Conservation (phyloP, 192 early-diverging fungal species). For the Phycomyces nitens region DNA sequence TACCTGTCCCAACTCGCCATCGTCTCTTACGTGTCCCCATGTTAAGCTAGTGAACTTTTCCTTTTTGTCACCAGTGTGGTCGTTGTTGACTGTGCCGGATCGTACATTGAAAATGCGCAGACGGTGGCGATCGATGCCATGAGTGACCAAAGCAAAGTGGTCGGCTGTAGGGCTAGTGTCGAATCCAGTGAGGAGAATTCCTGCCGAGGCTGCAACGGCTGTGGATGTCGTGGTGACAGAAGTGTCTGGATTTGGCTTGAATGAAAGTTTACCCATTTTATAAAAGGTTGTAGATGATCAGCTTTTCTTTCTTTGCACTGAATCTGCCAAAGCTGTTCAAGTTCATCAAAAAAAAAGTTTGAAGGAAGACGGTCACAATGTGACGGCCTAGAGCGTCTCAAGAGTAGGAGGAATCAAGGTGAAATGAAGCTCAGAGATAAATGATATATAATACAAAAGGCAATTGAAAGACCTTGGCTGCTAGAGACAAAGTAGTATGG, state of each 20-base stretch:
- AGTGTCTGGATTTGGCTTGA: conserved; percentile 19
- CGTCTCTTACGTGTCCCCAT: conserved; percentile 44
- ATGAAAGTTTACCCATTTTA: conserved; percentile 18
- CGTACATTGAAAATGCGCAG: conserved; percentile 52
- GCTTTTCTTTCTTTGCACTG: no score
- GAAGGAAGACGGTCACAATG: no score
- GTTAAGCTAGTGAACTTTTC: conserved; percentile 50
- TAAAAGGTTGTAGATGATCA: neutral
- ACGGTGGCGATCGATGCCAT: conserved; percentile 51
- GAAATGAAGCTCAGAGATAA: no score
- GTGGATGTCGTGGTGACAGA: conserved; percentile 6
- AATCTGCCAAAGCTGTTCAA: no score
- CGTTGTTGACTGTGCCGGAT: conserved; percentile 47
- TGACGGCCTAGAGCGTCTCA: no score
- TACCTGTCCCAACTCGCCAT: conserved; percentile 23
- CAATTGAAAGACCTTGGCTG: no score
- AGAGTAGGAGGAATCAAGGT: no score
- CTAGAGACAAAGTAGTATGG: no score
- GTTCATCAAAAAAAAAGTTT: no score
- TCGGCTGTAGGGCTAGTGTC: conserved; percentile 19
- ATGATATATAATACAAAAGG: no score
- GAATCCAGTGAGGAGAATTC: conserved; percentile 21
- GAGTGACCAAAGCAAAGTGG: conserved; percentile 52
- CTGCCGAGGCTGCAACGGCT: conserved; percentile 7
- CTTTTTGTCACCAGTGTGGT: conserved; percentile 44